phyloP scores from a whole-genome alignment of 2,329 filamentous ascomycete genomes.

The Hymenoscyphus repandus region DNA sequence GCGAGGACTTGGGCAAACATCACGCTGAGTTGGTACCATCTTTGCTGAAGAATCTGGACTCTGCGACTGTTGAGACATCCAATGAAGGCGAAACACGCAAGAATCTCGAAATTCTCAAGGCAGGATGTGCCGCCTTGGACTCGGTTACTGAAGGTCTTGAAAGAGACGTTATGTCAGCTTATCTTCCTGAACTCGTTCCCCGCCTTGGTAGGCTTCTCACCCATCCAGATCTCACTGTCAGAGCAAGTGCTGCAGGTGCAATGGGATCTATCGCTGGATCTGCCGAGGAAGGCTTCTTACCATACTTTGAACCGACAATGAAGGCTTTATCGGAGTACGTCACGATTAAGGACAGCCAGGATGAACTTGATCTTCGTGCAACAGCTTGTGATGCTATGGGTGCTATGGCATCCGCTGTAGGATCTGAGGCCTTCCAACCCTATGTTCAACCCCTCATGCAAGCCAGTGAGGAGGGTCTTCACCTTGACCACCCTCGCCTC shows the following conservation, averaged over 20 bases:
- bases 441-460: slow-evolving; percentile 89
- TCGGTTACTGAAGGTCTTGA: slow-evolving; percentile 84
- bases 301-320: slow-evolving; percentile 93
- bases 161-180: slow-evolving; percentile 71
- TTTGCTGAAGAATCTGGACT: slow-evolving; percentile 82
- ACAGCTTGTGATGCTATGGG: slow-evolving; percentile 91
- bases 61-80: slow-evolving; percentile 63
- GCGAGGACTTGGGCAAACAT: slow-evolving; percentile 81
- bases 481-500: slow-evolving; percentile 82
- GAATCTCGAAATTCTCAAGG: slow-evolving; percentile 80
- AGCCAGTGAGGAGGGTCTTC: slow-evolving; percentile 84
- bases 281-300: slow-evolving; percentile 74
- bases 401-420: slow-evolving; percentile 85
- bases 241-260: slow-evolving; percentile 82
- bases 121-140: slow-evolving; percentile 85
- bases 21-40: slow-evolving; percentile 80
- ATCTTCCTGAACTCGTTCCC: slow-evolving; percentile 76
- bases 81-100: slow-evolving; percentile 63
- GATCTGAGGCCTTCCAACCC: slow-evolving; percentile 78
- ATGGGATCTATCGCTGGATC: slow-evolving; percentile 87
- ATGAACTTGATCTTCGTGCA: slow-evolving; percentile 83
- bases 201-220: slow-evolving; percentile 79
- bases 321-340: slow-evolving; percentile 79
- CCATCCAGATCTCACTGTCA: slow-evolving; percentile 83
- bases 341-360: slow-evolving; percentile 79